Percentiles rank a stretch among this genome's conserved stretches.
Conservation (phyloP, 2,329 filamentous ascomycete genomes). For the Raffaelea deltoideospora region DNA sequence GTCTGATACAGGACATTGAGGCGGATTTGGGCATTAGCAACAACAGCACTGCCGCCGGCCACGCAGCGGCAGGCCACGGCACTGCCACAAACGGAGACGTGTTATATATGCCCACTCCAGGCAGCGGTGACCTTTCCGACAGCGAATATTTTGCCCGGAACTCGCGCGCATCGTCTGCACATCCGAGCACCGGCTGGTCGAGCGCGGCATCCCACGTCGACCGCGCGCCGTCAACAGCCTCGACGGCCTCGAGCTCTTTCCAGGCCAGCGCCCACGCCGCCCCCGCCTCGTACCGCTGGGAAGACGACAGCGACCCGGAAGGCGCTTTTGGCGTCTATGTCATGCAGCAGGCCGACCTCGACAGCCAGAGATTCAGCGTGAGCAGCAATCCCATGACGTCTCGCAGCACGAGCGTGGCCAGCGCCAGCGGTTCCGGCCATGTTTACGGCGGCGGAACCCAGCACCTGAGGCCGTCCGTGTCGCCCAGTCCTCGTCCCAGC, state of each 20-base stretch:
- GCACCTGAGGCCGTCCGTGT: constrained; percentile 11
- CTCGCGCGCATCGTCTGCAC: constrained; percentile 32
- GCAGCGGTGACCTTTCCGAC: not conserved
- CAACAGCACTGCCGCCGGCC: constrained; percentile 29
- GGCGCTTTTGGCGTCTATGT: constrained; percentile 72
- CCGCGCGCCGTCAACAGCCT: constrained; percentile 9
- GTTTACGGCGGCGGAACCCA: too few species aligned
- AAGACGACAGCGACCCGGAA: constrained; percentile 70
- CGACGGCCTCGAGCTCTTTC: constrained; percentile 1
- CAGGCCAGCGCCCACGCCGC: constrained; percentile 2
- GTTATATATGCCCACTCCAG: constrained; percentile 15
- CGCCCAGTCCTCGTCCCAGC: constrained; percentile 21
- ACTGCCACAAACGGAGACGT: not conserved
- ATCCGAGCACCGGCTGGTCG: constrained; percentile 18
- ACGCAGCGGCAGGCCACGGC: too few species aligned
- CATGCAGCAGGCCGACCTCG: constrained; percentile 71
- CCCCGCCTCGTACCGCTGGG: constrained; percentile 21
- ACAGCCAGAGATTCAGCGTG: constrained; percentile 46
- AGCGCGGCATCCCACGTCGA: constrained; percentile 25
- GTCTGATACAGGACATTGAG: constrained; percentile 43
- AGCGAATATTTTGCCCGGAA: constrained; percentile 16
- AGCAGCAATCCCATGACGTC: constrained; percentile 29
- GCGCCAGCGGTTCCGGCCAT: too few species aligned
- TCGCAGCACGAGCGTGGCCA: constrained; percentile 1
- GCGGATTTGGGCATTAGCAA: constrained; percentile 32